Evolutionary conservation across 345 rosid genomes (phyloP).

Genomic region (Hevea brasiliensis): DNA sequence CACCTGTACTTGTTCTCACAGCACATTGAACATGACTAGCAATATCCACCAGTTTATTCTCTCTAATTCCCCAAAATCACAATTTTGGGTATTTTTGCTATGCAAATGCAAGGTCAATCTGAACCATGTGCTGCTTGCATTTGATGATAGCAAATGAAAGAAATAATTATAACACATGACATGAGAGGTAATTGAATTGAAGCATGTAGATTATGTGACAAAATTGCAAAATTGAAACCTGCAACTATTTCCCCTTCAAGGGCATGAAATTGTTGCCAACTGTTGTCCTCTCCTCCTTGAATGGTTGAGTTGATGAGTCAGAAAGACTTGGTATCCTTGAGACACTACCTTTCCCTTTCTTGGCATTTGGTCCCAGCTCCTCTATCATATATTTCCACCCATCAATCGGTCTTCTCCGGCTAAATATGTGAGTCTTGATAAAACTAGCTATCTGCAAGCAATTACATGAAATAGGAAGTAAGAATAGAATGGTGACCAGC

Average conservation of each 20-base stretch:
- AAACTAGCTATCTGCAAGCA: constrained; percentile 86
- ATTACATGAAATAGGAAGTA: background rate
- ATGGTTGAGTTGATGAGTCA: constrained; percentile 81
- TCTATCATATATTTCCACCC: constrained; percentile 98
- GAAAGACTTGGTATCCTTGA: constrained; percentile 79
- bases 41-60: too few species aligned
- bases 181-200: too few species aligned
- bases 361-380: constrained; percentile 94
- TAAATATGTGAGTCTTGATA: constrained; percentile 87
- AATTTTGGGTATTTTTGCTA: too few species aligned
- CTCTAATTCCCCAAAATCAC: too few species aligned
- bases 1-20: too few species aligned
- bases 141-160: too few species aligned
- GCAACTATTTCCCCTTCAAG: constrained; percentile 42
- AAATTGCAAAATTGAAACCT: background rate
- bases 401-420: constrained; percentile 92
- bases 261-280: constrained; percentile 31
- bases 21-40: too few species aligned
- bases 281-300: constrained; percentile 59
- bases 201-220: too few species aligned
- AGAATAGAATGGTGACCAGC: background rate
- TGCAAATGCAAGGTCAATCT: too few species aligned
- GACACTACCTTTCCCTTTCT: constrained; percentile 89
- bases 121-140: too few species aligned
- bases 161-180: too few species aligned